Evolutionary conservation across 2,329 filamentous ascomycete genomes (phyloP).

Genomic region (Cryphonectria parasitica): DNA sequence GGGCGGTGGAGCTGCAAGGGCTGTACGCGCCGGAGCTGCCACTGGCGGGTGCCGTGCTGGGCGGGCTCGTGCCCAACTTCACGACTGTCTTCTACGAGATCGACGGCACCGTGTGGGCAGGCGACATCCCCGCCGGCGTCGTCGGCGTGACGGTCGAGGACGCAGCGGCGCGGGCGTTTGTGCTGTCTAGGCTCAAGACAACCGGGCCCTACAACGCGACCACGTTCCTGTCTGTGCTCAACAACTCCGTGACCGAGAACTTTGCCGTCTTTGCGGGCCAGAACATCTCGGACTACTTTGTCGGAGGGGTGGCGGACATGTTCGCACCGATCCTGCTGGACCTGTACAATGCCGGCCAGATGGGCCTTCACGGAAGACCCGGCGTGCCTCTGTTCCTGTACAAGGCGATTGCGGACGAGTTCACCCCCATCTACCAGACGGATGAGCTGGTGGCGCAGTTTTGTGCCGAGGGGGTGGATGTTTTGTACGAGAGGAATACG

Average conservation of each 20-base stretch:
- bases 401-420: slow-evolving; percentile 6
- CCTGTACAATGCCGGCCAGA: background rate
- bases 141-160: background rate
- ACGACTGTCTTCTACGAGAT: background rate
- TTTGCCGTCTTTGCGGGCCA: background rate
- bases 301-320: background rate
- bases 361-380: background rate
- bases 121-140: background rate
- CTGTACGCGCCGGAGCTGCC: background rate
- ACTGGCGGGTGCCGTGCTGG: background rate
- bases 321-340: background rate
- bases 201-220: background rate
- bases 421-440: background rate
- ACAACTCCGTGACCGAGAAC: background rate
- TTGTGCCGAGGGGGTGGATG: background rate
- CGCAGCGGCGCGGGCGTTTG: background rate
- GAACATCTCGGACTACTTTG: background rate
- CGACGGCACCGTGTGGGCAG: background rate
- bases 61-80: background rate
- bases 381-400: background rate
- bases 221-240: slow-evolving; percentile 2
- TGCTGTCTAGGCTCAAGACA: background rate
- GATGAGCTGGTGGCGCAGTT: background rate
- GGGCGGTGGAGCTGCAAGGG: background rate
- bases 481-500: background rate